Base-by-base conservation (phyloP, 2,329 filamentous ascomycete genomes). In the Cladophialophora psammophila region DNA sequence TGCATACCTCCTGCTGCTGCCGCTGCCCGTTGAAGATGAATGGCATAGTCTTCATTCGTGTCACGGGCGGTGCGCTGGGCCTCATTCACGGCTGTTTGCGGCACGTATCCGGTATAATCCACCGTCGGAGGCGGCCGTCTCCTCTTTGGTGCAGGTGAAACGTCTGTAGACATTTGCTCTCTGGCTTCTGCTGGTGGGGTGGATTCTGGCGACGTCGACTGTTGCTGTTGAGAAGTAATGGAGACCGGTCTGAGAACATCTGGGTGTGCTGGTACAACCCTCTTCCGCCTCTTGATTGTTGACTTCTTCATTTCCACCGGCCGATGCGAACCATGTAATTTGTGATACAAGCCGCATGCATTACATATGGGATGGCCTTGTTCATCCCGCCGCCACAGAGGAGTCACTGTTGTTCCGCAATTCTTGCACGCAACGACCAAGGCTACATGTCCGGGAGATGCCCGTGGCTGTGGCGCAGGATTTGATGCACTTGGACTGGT, bases 291-390 rank as follows among this genome's bases (percentile, higher is more conserved):
- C 80, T 99, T 98, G 78, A 99, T 99, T 32, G 96, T 91, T 2
- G 93, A 91, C 79, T 97, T 98, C 80, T 98, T 99, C 95, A 99
- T 98, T n/a, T 93, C 93, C 5, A 95, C 92, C 0, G 95, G 95
- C 50, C 95, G 87, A 78, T 97, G 94, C 35, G 93, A 89, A 63
- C 94, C 94, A 77, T 99, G 95, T 2, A 99, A 88, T 79, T 98
- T 98, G 82, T 96, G 93, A 78, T 99, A 99, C 2, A 99, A 83
- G 4, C 94, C 95, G 82, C 95, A 99, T 60, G 95, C 95, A 79
- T 99, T 99, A 82, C 95, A 99, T 71, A 99, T 99, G 5, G 94
- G 96, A 80, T 97, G 94, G 1, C 95, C 95, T 73, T 90, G 90
- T 78, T 97, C 94, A 76, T 98, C 95, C 74, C 95, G 87, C 75